Percentiles rank a stretch among this genome's conserved stretches.
Conservation (phyloP, 1,284 basidiomycete genomes). For the Ustilago xerochloae region DNA sequence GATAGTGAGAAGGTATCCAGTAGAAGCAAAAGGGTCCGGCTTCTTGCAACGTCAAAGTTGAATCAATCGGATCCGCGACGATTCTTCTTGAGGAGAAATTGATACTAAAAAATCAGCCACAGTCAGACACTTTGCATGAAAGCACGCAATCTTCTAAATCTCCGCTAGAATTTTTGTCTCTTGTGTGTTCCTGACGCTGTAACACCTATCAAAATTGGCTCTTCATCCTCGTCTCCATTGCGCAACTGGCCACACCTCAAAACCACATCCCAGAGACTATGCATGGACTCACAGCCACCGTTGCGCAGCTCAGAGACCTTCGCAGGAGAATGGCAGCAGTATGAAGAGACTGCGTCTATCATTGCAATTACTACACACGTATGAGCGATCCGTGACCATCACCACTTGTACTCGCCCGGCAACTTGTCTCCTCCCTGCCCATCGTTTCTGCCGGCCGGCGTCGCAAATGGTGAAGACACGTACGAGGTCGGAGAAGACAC, state of each 20-base stretch:
- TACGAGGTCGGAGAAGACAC: conserved; percentile 30
- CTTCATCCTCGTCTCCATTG: no score
- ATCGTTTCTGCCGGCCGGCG: conserved; percentile 5
- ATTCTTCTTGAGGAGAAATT: conserved; percentile 1
- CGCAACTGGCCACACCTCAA: no score
- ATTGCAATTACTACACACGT: not conserved
- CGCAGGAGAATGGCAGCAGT: no score
- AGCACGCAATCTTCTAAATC: conserved; percentile 17
- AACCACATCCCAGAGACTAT: no score
- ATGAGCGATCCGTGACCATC: not conserved
- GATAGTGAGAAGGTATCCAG: not conserved
- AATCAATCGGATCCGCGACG: not conserved
- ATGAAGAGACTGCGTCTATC: not conserved
- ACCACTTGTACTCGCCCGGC: conserved; percentile 49
- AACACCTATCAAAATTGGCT: not conserved
- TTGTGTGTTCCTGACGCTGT: not conserved
- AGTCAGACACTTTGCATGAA: not conserved
- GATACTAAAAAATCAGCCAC: no score
- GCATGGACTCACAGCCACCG: no score
- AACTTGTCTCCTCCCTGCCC: conserved; percentile 17
- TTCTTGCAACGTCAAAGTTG: not conserved
- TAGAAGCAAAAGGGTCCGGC: not conserved
- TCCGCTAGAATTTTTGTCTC: not conserved
- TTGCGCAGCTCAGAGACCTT: no score
- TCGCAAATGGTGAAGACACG: conserved; percentile 28